Evolutionary conservation across 2,329 filamentous ascomycete genomes (phyloP).

Genomic region (Fusarium albosuccineum): DNA sequence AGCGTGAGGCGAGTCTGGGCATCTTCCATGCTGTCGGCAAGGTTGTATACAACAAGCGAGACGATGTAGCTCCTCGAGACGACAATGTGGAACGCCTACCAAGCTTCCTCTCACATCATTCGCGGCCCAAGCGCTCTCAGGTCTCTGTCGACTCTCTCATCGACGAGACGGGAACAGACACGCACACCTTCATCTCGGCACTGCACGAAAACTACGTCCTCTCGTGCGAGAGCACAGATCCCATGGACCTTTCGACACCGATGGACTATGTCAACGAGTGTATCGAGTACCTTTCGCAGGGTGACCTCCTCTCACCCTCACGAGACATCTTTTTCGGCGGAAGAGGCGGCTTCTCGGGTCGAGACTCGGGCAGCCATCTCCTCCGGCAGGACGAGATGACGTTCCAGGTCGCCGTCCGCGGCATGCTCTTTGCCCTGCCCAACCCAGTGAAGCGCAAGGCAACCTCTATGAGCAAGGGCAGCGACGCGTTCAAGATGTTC

Average conservation of each 20-base stretch:
- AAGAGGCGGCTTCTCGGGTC: constrained; percentile 64
- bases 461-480: constrained; percentile 57
- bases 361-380: constrained; percentile 75
- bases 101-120: constrained; percentile 66
- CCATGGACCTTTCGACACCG: constrained; percentile 68
- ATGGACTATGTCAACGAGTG: constrained; percentile 87
- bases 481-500: constrained; percentile 87
- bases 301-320: constrained; percentile 85
- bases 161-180: constrained; percentile 93
- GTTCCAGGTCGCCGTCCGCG: constrained; percentile 90
- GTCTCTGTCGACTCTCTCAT: constrained; percentile 82
- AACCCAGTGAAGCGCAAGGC: constrained; percentile 83
- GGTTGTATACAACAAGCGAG: constrained; percentile 95
- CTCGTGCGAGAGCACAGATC: constrained; percentile 76
- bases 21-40: constrained; percentile 98
- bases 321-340: constrained; percentile 76
- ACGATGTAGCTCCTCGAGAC: constrained; percentile 62
- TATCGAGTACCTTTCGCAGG: constrained; percentile 87
- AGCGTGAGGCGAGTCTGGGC: constrained; percentile 88
- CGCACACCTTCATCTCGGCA: constrained; percentile 88
- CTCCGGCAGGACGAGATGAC: constrained; percentile 94
- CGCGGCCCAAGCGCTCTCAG: constrained; percentile 72
- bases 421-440: constrained; percentile 86
- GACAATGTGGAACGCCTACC: constrained; percentile 69
- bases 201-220: constrained; percentile 94